Conservation (phyloP, 2,329 filamentous ascomycete genomes). For the Paramyrothecium roridum region DNA sequence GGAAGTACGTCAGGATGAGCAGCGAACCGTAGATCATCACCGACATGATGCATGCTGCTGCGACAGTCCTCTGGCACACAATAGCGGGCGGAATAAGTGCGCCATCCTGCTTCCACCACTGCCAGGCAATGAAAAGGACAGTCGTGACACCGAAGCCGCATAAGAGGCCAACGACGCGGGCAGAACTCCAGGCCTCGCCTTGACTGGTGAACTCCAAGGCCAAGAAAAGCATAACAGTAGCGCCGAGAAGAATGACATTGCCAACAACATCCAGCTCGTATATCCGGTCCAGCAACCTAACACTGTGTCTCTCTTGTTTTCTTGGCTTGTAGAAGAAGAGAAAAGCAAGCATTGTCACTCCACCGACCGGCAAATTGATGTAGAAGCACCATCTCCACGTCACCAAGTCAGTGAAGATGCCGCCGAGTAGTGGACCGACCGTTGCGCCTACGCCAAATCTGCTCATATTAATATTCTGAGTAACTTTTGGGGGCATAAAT, state of each 20-base stretch:
- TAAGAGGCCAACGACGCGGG: neutral
- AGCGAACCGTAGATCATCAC: conserved; percentile 1
- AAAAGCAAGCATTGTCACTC: neutral
- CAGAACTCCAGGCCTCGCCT: neutral
- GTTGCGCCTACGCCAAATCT: conserved; percentile 2
- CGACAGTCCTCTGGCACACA: neutral
- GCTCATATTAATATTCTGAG: neutral
- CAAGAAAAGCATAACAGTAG: conserved; percentile 1
- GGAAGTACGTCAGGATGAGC: neutral
- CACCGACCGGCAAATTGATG: conserved; percentile 25
- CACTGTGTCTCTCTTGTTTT: neutral
- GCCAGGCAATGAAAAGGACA: neutral
- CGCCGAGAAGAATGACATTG: neutral
- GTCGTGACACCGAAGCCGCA: neutral
- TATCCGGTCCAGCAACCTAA: neutral
- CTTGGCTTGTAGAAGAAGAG: neutral
- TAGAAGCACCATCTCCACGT: conserved; percentile 27
- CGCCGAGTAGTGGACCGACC: conserved; percentile 3
- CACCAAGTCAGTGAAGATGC: conserved; percentile 5
- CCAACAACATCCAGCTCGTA: neutral
- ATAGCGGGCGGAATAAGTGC: neutral
- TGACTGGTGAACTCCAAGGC: neutral
- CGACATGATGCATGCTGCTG: neutral
- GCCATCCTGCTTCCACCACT: conserved; percentile 2
- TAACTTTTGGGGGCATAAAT: too few species aligned